phyloP scores from a whole-genome alignment of 768 basidiomycete genomes.

The Naganishia kalamii region DNA sequence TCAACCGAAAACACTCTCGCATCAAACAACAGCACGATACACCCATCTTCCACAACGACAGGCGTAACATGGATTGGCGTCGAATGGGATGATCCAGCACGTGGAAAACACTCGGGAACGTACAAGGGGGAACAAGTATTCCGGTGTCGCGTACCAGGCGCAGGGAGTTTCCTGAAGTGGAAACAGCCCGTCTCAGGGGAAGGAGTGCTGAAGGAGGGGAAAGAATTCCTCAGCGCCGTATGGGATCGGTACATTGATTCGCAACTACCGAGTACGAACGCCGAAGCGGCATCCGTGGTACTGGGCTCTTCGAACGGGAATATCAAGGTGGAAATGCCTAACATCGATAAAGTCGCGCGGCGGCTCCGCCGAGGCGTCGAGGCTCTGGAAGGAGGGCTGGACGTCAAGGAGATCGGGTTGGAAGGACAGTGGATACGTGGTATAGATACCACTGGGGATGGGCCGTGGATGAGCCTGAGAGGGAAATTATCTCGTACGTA shows the following conservation, averaged over 20 bases:
- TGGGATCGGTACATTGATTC: constrained; percentile 58
- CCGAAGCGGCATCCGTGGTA: constrained; percentile 49
- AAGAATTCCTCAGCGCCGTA: constrained; percentile 69
- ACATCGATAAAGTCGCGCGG: constrained; percentile 54
- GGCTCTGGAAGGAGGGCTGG: constrained; percentile 61
- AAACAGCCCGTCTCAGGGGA: neutral
- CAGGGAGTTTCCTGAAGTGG: constrained; percentile 37
- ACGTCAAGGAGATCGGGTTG: constrained; percentile 71
- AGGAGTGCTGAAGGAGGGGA: constrained; percentile 29
- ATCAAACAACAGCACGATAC: neutral
- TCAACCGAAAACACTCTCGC: neutral
- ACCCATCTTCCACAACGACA: no score
- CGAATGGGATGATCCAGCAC: constrained; percentile 81
- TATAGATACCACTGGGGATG: constrained; percentile 15
- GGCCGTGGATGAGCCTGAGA: neutral
- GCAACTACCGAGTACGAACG: neutral
- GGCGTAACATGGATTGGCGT: constrained; percentile 82
- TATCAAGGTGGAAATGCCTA: constrained; percentile 80
- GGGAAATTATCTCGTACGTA: neutral
- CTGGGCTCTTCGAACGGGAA: constrained; percentile 75
- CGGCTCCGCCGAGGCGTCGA: constrained; percentile 50
- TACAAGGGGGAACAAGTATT: constrained; percentile 77
- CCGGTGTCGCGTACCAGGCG: constrained; percentile 34
- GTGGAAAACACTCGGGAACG: constrained; percentile 81
- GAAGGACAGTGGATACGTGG: constrained; percentile 59